These are phyloP conservation scores for Sinapis alba DNA, from an alignment of 441 rosid genomes.

Conservation along the genomic window DNA sequence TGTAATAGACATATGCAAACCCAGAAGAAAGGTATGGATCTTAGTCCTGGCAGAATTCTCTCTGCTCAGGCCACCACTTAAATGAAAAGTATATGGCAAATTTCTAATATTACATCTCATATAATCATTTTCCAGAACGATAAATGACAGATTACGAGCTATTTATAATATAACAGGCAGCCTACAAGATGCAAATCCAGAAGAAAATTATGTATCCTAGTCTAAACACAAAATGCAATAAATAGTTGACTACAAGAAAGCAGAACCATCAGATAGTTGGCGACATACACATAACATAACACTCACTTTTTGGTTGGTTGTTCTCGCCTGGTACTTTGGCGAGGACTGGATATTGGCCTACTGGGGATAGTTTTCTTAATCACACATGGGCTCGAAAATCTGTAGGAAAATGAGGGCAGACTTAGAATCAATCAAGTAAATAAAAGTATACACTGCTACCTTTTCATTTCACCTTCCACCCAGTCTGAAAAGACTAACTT, in stretches of 20 bases:
- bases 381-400: slow-evolving; percentile 45
- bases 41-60: not conserved
- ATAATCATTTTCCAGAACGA: slow-evolving; percentile 29
- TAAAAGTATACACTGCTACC: not conserved
- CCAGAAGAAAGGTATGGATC: slow-evolving; percentile 10
- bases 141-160: slow-evolving; percentile 12
- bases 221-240: slow-evolving; percentile 11
- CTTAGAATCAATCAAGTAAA: not conserved
- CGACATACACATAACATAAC: slow-evolving; percentile 13
- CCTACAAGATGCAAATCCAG: not conserved
- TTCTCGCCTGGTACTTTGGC: slow-evolving; percentile 58
- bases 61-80: not conserved
- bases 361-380: slow-evolving; percentile 43
- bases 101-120: not conserved
- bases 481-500: not conserved
- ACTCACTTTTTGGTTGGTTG: slow-evolving; percentile 71
- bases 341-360: slow-evolving; percentile 42
- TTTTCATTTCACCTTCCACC: not conserved
- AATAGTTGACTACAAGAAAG: not conserved
- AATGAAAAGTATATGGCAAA: not conserved
- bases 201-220: not conserved
- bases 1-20: not conserved
- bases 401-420: slow-evolving; percentile 34
- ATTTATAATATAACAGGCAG: not conserved
- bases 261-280: not conserved